A percentile compares a stretch with the other conserved stretches of the same genome.
Conservation (phyloP, 129 eudicot species). For the Chrysanthemum makinoi region DNA sequence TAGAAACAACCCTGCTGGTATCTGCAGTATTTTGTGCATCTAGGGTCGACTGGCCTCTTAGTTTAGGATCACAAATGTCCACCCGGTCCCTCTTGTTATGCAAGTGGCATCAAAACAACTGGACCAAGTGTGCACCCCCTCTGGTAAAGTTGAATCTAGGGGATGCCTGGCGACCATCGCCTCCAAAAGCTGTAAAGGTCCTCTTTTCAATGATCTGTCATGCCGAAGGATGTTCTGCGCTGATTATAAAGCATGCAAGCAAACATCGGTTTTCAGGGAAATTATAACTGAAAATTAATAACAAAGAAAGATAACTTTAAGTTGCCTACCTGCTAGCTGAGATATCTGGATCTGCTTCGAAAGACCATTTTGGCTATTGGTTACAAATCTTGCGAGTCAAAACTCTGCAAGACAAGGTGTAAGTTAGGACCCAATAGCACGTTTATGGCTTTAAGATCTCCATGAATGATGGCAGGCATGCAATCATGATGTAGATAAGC, state of each 20-base stretch:
- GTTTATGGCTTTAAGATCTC: slow-evolving; percentile 93
- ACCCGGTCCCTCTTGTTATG: slow-evolving; percentile 52
- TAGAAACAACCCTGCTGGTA: slow-evolving; percentile 76
- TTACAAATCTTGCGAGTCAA: slow-evolving; percentile 77
- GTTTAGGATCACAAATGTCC: slow-evolving; percentile 74
- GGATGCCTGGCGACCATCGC: slow-evolving; percentile 95
- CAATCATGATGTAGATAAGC: slow-evolving; percentile 95
- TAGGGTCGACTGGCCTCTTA: slow-evolving; percentile 90
- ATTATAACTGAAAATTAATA: background rate
- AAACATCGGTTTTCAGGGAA: slow-evolving; percentile 7
- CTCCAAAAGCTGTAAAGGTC: slow-evolving; percentile 93
- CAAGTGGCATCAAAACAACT: slow-evolving; percentile 80
- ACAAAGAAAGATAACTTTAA: background rate
- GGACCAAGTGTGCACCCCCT: slow-evolving; percentile 83
- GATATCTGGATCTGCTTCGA: slow-evolving; percentile 57
- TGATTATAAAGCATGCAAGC: background rate
- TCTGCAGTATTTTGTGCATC: slow-evolving; percentile 93
- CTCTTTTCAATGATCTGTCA: slow-evolving; percentile 85
- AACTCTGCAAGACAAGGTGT: slow-evolving; percentile 89
- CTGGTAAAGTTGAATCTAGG: slow-evolving; percentile 88
- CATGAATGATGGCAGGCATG: slow-evolving; percentile 80
- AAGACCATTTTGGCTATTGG: slow-evolving; percentile 23
- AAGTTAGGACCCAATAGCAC: slow-evolving; percentile 67
- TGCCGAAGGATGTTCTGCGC: slow-evolving; percentile 73
- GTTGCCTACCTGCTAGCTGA: slow-evolving; percentile 87